A percentile compares a stretch with the other conserved stretches of the same genome.
Conservation (phyloP, 2,329 filamentous ascomycete genomes). For the Monascus ruber region DNA sequence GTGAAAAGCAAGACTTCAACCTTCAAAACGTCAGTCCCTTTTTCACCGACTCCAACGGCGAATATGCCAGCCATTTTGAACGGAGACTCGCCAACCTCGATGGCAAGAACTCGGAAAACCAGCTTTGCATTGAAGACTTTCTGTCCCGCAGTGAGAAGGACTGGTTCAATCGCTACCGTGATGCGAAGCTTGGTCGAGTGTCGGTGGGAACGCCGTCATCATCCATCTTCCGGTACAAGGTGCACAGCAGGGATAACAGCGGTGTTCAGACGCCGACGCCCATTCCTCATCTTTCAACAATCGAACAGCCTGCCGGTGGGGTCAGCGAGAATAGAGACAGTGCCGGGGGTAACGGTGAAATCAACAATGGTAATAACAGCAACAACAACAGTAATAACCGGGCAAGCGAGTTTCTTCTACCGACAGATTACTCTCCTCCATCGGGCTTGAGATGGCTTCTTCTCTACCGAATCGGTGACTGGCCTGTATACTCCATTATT, state of each 20-base stretch:
- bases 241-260: conserved; percentile 1
- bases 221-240: background rate
- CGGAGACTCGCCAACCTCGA: conserved; percentile 41
- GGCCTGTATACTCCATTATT: conserved; percentile 48
- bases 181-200: conserved; percentile 17
- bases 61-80: conserved; percentile 45
- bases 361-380: too few species aligned
- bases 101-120: conserved; percentile 41
- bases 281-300: conserved; percentile 4
- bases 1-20: conserved; percentile 44
- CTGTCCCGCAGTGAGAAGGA: conserved; percentile 49
- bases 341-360: too few species aligned
- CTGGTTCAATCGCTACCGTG: conserved; percentile 46
- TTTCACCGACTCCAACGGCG: conserved; percentile 48
- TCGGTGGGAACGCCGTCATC: conserved; percentile 33
- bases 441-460: conserved; percentile 40
- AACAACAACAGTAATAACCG: too few species aligned
- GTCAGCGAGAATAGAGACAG: too few species aligned
- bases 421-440: conserved; percentile 40
- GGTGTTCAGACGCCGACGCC: background rate
- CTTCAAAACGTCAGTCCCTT: conserved; percentile 51
- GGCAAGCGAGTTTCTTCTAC: conserved; percentile 38
- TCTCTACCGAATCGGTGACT: conserved; percentile 42
- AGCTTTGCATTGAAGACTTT: conserved; percentile 50
- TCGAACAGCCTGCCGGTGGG: too few species aligned